Percentiles rank a stretch among this genome's conserved stretches.
phyloP scores from a whole-genome alignment of 2,329 filamentous ascomycete species.

The Pyricularia sp. region DNA sequence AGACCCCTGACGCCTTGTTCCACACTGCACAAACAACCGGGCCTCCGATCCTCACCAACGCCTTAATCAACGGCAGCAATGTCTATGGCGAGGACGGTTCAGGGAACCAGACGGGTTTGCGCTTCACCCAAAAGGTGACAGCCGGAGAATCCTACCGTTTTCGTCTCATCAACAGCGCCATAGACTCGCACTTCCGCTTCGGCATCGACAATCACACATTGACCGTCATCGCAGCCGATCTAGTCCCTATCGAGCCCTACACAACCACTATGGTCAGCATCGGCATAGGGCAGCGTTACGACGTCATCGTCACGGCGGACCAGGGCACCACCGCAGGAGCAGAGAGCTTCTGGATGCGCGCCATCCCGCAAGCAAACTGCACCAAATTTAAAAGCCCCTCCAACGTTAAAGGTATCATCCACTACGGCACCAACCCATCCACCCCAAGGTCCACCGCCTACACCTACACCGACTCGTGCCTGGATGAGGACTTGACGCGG shows the following conservation, averaged over 20 bases:
- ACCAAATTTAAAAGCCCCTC: neutral
- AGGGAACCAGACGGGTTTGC: neutral
- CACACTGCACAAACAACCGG: constrained; percentile 15
- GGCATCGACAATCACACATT: constrained; percentile 52
- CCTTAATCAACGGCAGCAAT: constrained; percentile 6
- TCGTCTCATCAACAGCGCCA: constrained; percentile 48
- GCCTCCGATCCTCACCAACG: constrained; percentile 10
- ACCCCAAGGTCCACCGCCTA: neutral
- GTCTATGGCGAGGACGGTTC: constrained; percentile 2
- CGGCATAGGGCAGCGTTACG: constrained; percentile 39
- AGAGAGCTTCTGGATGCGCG: constrained; percentile 19
- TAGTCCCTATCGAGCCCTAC: constrained; percentile 53
- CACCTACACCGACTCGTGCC: constrained; percentile 3
- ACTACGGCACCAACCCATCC: constrained; percentile 13
- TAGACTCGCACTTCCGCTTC: constrained; percentile 42
- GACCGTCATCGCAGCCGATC: constrained; percentile 56
- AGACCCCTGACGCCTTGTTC: constrained; percentile 28
- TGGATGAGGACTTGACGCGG: neutral
- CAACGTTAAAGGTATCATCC: constrained; percentile 13
- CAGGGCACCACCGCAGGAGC: constrained; percentile 8
- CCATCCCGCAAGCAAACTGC: constrained; percentile 5
- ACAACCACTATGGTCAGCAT: constrained; percentile 50
- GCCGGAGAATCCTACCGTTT: constrained; percentile 47
- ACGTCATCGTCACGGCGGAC: constrained; percentile 27
- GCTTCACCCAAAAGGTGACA: constrained; percentile 8